Conservation (phyloP, 2,329 filamentous ascomycete genomes). For the Colletotrichum sp. region DNA sequence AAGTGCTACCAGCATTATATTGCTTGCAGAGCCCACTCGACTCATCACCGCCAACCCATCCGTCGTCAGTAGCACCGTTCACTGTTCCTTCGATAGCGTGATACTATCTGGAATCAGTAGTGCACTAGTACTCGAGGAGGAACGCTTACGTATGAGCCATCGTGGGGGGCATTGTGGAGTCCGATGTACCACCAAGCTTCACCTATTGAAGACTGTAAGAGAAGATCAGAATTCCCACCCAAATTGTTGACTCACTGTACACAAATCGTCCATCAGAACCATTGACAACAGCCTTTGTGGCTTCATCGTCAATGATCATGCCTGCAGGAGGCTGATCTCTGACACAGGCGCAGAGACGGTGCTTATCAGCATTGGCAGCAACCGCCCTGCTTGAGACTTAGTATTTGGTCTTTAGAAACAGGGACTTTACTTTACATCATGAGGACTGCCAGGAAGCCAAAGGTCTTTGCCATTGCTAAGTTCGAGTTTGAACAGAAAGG, state of each 20-base stretch:
- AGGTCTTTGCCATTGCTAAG: not conserved
- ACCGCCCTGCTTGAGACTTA: not conserved
- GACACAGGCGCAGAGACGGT: not conserved
- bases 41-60: not conserved
- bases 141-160: not conserved
- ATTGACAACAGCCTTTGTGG: not conserved
- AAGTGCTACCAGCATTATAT: not conserved
- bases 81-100: not conserved
- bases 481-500: not conserved
- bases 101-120: not conserved
- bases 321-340: not conserved
- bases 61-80: not conserved
- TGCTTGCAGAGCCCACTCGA: not conserved
- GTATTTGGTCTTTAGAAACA: not conserved
- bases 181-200: not conserved
- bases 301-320: not conserved
- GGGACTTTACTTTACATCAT: not conserved
- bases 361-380: not conserved
- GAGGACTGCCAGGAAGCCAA: not conserved
- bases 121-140: not conserved
- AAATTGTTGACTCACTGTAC: not conserved
- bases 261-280: not conserved
- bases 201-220: not conserved
- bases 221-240: accelerated
- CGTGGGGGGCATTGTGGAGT: not conserved